A percentile compares a stretch with the other conserved stretches of the same genome.
Conservation (phyloP, 495 filamentous ascomycete species). For the Neurospora sp. region DNA sequence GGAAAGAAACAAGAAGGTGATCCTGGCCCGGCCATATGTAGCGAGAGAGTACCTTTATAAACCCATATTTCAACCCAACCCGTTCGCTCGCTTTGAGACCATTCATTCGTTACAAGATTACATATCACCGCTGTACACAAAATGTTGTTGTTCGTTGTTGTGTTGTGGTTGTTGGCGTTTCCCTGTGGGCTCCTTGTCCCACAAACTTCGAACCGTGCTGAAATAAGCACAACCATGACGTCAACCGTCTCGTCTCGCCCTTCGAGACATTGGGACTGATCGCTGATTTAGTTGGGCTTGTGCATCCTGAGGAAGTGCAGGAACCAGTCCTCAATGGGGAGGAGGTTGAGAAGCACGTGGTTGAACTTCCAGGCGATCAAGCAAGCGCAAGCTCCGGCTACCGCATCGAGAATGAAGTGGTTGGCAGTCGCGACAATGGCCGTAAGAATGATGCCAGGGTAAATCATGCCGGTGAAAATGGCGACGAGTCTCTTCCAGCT, state of each 20-base stretch:
- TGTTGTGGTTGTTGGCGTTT: neutral
- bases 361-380: constrained; percentile 20
- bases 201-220: neutral
- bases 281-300: constrained; percentile 12
- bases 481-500: constrained; percentile 20
- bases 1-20: no score
- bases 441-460: constrained; percentile 53
- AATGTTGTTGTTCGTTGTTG: neutral
- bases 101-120: neutral
- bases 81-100: neutral
- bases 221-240: neutral
- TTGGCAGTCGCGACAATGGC: constrained; percentile 67
- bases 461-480: constrained; percentile 47
- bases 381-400: constrained; percentile 44
- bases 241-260: neutral
- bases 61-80: neutral
- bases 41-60: neutral
- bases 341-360: constrained; percentile 16
- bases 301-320: constrained; percentile 17
- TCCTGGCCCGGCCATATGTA: neutral
- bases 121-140: neutral
- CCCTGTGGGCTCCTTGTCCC: neutral
- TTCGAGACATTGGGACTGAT: neutral
- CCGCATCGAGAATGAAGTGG: constrained; percentile 62
- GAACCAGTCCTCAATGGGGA: constrained; percentile 22